phyloP scores from a whole-genome alignment of 1,284 basidiomycete species.

The Thecaphora thlaspeos region DNA sequence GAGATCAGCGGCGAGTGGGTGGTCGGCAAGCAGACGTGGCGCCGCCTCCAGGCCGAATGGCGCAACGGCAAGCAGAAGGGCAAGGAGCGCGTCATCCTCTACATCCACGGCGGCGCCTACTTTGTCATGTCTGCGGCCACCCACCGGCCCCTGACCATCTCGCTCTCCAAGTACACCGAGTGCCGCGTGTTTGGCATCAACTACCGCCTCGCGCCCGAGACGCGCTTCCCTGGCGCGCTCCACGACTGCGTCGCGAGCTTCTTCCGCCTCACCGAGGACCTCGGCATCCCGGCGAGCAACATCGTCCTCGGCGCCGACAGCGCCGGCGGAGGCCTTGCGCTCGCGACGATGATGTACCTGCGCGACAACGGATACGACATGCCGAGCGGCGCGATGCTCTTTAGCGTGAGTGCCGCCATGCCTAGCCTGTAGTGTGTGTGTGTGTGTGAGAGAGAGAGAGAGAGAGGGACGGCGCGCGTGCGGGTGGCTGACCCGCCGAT shows the following conservation, averaged over 20 bases:
- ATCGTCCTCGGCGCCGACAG: conserved; percentile 77
- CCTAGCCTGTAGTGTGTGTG: no score
- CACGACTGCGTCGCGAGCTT: conserved; percentile 87
- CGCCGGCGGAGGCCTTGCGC: conserved; percentile 82
- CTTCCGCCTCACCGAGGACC: conserved; percentile 80
- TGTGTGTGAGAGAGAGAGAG: no score
- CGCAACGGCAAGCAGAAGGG: conserved; percentile 52
- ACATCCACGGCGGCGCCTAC: conserved; percentile 95
- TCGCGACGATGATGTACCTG: conserved; percentile 88
- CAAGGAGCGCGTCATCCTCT: conserved; percentile 82
- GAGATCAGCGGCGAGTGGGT: conserved; percentile 95
- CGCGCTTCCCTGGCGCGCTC: conserved; percentile 86
- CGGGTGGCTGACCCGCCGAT: no score
- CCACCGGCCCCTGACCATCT: conserved; percentile 86
- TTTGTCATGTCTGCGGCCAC: conserved; percentile 92
- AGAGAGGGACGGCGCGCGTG: no score
- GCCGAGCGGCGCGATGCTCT: conserved; percentile 55
- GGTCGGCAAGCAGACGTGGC: conserved; percentile 86
- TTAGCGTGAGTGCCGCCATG: conserved; percentile 30
- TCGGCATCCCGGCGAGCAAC: conserved; percentile 74
- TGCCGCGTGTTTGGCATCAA: conserved; percentile 95
- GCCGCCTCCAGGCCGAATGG: conserved; percentile 79
- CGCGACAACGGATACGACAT: conserved; percentile 57
- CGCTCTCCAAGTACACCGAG: conserved; percentile 83
- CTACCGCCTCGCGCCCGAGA: conserved; percentile 93